phyloP scores from a whole-genome alignment of 371 early-diverging fungal species.

The Funneliformis caledonium region DNA sequence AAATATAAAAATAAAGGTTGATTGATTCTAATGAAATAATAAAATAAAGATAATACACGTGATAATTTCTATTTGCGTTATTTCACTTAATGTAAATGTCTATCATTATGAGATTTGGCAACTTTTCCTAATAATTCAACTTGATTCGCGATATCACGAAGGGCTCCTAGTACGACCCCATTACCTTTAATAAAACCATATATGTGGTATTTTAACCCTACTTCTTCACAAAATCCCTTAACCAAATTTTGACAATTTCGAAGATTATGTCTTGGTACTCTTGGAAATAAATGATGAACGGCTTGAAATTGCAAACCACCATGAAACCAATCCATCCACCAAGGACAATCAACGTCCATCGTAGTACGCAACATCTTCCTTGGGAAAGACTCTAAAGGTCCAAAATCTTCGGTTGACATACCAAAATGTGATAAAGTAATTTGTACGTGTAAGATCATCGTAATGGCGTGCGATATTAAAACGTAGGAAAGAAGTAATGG shows the following conservation, averaged over 20 bases:
- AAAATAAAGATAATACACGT: conserved; percentile 4
- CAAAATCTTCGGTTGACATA: conserved; percentile 86
- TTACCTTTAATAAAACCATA: conserved; percentile 78
- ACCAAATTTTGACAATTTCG: conserved; percentile 75
- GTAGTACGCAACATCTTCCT: conserved; percentile 89
- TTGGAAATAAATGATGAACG: conserved; percentile 95
- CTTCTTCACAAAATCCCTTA: conserved; percentile 72
- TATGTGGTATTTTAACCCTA: conserved; percentile 69
- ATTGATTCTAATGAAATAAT: not conserved
- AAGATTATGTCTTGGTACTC: conserved; percentile 89
- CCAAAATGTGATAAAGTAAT: conserved; percentile 96
- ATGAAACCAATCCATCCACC: conserved; percentile 96
- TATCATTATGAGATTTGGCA: conserved; percentile 57
- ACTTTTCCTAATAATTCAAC: conserved; percentile 63
- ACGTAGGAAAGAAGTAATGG: conserved; percentile 67
- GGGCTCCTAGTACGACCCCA: conserved; percentile 62
- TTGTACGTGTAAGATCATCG: conserved; percentile 91
- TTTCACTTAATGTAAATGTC: not conserved
- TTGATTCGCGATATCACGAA: conserved; percentile 78
- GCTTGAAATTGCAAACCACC: conserved; percentile 96
- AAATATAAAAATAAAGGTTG: not conserved
- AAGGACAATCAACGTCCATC: conserved; percentile 96
- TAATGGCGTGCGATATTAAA: conserved; percentile 79
- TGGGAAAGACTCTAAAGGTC: conserved; percentile 78
- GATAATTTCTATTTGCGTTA: not conserved